Evolutionary conservation across 495 filamentous ascomycete genomes (phyloP), one percentile per base, ranked within the genome.

Genomic region (Tuber melanosporum): DNA sequence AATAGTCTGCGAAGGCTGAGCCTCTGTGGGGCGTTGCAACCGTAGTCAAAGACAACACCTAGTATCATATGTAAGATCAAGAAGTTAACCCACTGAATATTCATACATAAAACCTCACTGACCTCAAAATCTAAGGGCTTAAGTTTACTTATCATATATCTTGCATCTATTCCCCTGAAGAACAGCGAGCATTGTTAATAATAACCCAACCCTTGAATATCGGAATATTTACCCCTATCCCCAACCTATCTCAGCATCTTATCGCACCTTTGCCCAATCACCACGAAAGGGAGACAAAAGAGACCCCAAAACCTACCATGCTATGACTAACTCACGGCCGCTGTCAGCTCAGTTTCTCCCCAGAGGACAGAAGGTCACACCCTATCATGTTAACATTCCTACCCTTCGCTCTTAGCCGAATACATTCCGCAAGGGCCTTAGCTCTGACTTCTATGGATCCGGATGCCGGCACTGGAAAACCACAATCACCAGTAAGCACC

Each of bases 91-190:
- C n/a, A 79, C 32, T 72, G 49, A 69, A 46, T 70, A 46, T 47
- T 39, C 45, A n/a, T 52, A 69, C 62, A 15, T 43, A 44, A 19
- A 46, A 20, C 12, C 19, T 46, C 47, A 71, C 47, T 80, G 77
- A 87, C 87, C 44, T 91, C 89, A 71, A 95, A 91, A 46, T 91
- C 88, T 7, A 87, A 85, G 9, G 92, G 94, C 73, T 88, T 88
- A 20, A 97, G 86, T 69, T 87, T 88, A 73, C 92, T 94, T 78
- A 98, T 92, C 93, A 98, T 97, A 84, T 96, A 96, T 82, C 95
- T 89, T 19, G 93, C 90, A 85, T 97, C 95, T 69, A 98, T 88
- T 6, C 95, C 95, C 45, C 95, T 92, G 78, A 32, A n/a, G 52
- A 45, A 26, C 12, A 5, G 77, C 85, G 74, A 85, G 83, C 71